phyloP scores from a whole-genome alignment of 306 rosid genomes.

The Medicago ruthenica region DNA sequence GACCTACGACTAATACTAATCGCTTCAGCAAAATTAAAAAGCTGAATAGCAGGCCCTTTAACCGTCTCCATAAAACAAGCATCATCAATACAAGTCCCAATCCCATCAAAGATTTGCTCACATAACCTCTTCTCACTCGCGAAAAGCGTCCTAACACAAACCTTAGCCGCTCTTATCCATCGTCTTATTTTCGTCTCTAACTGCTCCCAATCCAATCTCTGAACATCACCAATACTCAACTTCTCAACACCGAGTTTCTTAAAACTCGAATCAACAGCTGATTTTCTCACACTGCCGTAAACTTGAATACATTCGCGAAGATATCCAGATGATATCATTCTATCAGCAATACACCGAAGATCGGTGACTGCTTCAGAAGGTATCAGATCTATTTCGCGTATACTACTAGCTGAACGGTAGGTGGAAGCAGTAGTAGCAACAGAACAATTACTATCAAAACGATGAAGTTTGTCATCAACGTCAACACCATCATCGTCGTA shows the following conservation, averaged over 20 bases:
- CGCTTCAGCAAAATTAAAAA: conserved; percentile 91
- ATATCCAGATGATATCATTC: conserved; percentile 90
- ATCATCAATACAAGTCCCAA: conserved; percentile 83
- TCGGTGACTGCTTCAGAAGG: conserved; percentile 74
- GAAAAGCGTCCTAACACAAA: conserved; percentile 75
- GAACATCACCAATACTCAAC: conserved; percentile 91
- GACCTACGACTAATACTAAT: conserved; percentile 90
- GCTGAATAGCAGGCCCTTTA: conserved; percentile 90
- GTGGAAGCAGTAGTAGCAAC: conserved; percentile 45
- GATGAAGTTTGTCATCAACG: conserved; percentile 46
- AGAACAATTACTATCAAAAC: conserved; percentile 41
- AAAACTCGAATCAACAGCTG: conserved; percentile 79
- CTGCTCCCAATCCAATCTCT: conserved; percentile 88
- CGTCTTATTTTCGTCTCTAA: conserved; percentile 88
- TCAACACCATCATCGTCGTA: conserved; percentile 6
- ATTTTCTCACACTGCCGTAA: conserved; percentile 86
- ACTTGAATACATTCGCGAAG: conserved; percentile 92
- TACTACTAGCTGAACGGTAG: conserved; percentile 76
- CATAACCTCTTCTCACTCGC: conserved; percentile 92
- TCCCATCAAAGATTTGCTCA: conserved; percentile 80
- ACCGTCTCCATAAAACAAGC: conserved; percentile 96
- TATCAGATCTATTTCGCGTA: conserved; percentile 95
- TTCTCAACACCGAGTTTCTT: conserved; percentile 77
- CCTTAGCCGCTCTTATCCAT: conserved; percentile 89
- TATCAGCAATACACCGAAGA: conserved; percentile 83